Conservation (phyloP, 331 rosid species). For the Rosa hybrid region DNA sequence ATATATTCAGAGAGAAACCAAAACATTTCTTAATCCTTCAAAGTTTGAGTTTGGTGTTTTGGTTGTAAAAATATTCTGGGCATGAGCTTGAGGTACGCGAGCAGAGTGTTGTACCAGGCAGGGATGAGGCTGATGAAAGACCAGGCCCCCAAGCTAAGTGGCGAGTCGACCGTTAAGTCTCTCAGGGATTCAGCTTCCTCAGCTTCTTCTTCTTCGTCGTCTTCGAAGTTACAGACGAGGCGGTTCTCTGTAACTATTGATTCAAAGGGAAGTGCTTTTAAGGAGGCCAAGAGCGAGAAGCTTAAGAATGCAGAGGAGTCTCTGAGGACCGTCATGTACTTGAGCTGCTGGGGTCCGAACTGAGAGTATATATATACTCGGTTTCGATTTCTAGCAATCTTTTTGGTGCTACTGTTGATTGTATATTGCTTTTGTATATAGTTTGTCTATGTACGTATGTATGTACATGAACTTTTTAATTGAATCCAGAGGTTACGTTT, state of each 20-base stretch:
- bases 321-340: constrained; percentile 67
- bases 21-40: not conserved
- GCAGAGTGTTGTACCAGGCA: constrained; percentile 36
- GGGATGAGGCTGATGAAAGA: constrained; percentile 55
- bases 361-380: constrained; percentile 5
- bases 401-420: not conserved
- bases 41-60: not conserved
- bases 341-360: constrained; percentile 87
- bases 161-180: constrained; percentile 39
- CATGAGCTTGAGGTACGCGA: constrained; percentile 49
- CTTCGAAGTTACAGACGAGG: constrained; percentile 30
- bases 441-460: not conserved
- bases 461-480: not conserved
- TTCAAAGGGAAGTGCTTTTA: constrained; percentile 21
- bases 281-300: constrained; percentile 31
- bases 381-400: not conserved
- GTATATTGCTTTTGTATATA: not conserved
- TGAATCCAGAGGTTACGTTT: not conserved
- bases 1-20: not conserved
- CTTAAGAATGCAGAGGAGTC: constrained; percentile 66
- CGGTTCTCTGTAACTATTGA: constrained; percentile 29
- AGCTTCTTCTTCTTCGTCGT: constrained; percentile 32
- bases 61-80: not conserved
- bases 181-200: constrained; percentile 42
- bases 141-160: constrained; percentile 43